These are phyloP conservation scores for Thalassiosira profunda DNA, from an alignment of 108 stramenopile species.

Conservation along the genomic window DNA sequence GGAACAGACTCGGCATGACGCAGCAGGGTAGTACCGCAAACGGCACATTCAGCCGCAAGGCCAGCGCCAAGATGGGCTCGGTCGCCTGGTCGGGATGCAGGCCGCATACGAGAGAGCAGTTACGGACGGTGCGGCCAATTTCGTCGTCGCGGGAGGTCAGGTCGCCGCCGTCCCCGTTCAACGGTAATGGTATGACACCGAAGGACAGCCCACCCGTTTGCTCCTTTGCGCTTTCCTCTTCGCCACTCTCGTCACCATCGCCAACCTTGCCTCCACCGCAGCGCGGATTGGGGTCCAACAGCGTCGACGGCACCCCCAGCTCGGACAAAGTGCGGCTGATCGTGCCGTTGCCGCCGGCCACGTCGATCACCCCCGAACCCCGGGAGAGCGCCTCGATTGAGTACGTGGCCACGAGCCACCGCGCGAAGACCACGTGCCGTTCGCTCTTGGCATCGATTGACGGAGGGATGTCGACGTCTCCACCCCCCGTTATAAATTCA, in stretches of 20 bases:
- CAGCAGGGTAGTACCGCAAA: constrained; percentile 63
- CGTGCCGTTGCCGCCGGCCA: constrained; percentile 49
- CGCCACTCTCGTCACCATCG: neutral
- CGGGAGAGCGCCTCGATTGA: constrained; percentile 10
- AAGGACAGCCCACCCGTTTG: no score
- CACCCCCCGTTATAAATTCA: constrained; percentile 9
- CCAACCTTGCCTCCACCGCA: neutral
- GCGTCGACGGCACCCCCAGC: constrained; percentile 22
- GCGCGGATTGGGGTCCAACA: constrained; percentile 54
- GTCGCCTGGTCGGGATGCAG: constrained; percentile 61
- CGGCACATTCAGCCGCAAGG: constrained; percentile 36
- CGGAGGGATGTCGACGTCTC: neutral
- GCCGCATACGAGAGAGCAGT: constrained; percentile 40
- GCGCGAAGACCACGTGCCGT: constrained; percentile 35
- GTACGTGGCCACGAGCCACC: constrained; percentile 31
- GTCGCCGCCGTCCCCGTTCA: constrained; percentile 46
- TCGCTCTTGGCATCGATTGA: constrained; percentile 15
- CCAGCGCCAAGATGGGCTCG: constrained; percentile 42
- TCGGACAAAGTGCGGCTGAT: constrained; percentile 24
- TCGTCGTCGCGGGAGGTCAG: constrained; percentile 21
- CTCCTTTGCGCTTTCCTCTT: no score
- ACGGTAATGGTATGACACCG: constrained; percentile 46
- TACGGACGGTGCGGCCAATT: constrained; percentile 10
- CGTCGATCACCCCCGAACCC: constrained; percentile 44
- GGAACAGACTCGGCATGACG: constrained; percentile 56